A percentile compares a stretch with the other conserved stretches of the same genome.
Evolutionary conservation across 106 monocot genomes (phyloP).

Genomic region (Dendrobium huoshanense): DNA sequence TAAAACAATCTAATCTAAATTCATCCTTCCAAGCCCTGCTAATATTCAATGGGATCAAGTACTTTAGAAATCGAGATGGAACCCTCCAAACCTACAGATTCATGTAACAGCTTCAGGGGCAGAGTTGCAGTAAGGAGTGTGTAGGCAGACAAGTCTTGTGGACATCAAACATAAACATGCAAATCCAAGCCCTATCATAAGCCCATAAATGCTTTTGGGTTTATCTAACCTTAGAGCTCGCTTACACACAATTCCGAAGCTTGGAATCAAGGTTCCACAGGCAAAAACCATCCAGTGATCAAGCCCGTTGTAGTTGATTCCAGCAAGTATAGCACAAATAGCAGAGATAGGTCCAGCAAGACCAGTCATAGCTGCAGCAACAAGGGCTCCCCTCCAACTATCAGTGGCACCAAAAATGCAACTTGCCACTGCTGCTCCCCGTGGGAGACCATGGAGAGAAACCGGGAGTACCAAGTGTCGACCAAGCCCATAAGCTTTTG

Average conservation of each 20-base stretch:
- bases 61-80: too few species aligned
- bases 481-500: conserved; percentile 83
- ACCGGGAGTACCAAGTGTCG: conserved; percentile 89
- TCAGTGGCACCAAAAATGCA: conserved; percentile 87
- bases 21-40: not conserved
- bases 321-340: conserved; percentile 82
- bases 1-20: not conserved
- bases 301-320: conserved; percentile 79
- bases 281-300: conserved; percentile 93
- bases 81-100: not conserved
- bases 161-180: conserved; percentile 77
- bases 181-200: conserved; percentile 68
- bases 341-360: conserved; percentile 75
- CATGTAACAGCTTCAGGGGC: conserved; percentile 96
- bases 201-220: conserved; percentile 54
- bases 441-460: conserved; percentile 90
- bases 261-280: conserved; percentile 69
- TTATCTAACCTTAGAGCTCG: conserved; percentile 52
- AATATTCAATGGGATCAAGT: too few species aligned
- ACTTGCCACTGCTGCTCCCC: conserved; percentile 92
- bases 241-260: conserved; percentile 56
- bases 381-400: conserved; percentile 78
- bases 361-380: conserved; percentile 75
- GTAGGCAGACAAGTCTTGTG: conserved; percentile 84
- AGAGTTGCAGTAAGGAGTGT: conserved; percentile 96